Evolutionary conservation across 495 filamentous ascomycete species (phyloP), one percentile per base, ranked within the genome.

Genomic region (Trichoderma virens): DNA sequence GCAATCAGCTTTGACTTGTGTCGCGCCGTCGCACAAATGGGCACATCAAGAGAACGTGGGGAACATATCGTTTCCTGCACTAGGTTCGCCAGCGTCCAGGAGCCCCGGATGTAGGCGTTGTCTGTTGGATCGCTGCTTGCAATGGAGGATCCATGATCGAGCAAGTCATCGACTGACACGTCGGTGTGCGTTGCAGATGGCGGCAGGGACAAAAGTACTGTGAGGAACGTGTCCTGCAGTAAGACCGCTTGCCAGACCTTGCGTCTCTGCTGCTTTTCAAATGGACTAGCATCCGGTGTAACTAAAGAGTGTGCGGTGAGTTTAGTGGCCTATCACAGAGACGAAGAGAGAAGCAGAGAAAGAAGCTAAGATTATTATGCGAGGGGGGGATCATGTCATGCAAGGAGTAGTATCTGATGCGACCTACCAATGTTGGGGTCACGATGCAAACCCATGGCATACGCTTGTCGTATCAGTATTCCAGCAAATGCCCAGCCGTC

Each of bases 401-500:
- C n/a, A n/a, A n/a, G n/a, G n/a, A n/a, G n/a, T n/a, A n/a, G n/a
- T n/a, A n/a, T n/a, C n/a, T 8, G 43, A 47, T 3, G 5, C 13
- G 5, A 62, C 72, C 32, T 74, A 80, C 79, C 79, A 65, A 89
- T 84, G 62, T 89, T 88, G 4, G 88, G 88, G 66, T 90, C 87
- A 8, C 88, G 83, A 66, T 91, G 86, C 28, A 91, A 70, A n/a
- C 88, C 87, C 82, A 90, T 85, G 23, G 88, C 88, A 66, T 89
- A 90, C 5, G 87, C 84, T 76, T 91, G 88, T 59, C 88, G 80
- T 59, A 87, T 83, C 45, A 88, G 69, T 30, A 89, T 85, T 11
- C 88, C 88, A 3, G 84, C 86, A 76, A 90, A 91, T 0, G 86
- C 85, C 85, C 87, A 91, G 2, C 87, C 87, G 67, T 90, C 88